phyloP scores from a whole-genome alignment of 495 filamentous ascomycete genomes.

The Penicillium paradoxum region DNA sequence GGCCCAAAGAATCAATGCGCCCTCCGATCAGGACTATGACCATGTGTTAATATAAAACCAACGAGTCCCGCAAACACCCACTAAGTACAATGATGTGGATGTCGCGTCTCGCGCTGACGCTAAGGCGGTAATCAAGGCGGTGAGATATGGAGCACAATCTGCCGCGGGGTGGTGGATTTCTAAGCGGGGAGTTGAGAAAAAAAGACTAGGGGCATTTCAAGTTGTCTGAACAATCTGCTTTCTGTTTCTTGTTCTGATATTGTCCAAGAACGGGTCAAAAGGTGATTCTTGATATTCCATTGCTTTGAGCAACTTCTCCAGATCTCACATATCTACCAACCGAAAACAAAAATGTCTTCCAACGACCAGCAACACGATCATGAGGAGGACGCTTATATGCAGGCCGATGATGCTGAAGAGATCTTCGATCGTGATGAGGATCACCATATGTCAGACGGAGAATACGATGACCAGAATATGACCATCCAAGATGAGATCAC shows the following conservation, averaged over 20 bases:
- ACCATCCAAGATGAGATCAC: conserved; percentile 62
- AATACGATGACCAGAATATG: conserved; percentile 50
- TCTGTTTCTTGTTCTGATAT: conserved; percentile 1
- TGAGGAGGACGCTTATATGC: conserved; percentile 56
- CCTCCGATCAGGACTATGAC: neutral
- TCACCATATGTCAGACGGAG: conserved; percentile 59
- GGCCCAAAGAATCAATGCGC: neutral
- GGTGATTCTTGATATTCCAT: neutral
- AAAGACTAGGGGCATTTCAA: conserved; percentile 16
- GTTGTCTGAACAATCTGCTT: conserved; percentile 3
- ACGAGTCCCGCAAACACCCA: neutral
- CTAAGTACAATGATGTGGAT: neutral
- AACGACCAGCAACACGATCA: conserved; percentile 44
- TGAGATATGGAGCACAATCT: neutral
- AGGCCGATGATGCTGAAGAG: conserved; percentile 68
- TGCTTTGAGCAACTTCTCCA: neutral
- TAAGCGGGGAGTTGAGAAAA: conserved; percentile 33
- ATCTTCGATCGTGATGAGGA: conserved; percentile 63
- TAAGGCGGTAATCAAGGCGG: conserved; percentile 1
- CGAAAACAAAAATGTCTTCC: conserved; percentile 41
- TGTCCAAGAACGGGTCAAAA: neutral
- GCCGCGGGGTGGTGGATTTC: conserved; percentile 40
- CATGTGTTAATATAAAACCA: neutral
- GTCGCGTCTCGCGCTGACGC: neutral
- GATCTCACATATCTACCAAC: neutral